Base-by-base conservation (phyloP, 371 early-diverging fungal species). In the Zychaea mexicana region DNA sequence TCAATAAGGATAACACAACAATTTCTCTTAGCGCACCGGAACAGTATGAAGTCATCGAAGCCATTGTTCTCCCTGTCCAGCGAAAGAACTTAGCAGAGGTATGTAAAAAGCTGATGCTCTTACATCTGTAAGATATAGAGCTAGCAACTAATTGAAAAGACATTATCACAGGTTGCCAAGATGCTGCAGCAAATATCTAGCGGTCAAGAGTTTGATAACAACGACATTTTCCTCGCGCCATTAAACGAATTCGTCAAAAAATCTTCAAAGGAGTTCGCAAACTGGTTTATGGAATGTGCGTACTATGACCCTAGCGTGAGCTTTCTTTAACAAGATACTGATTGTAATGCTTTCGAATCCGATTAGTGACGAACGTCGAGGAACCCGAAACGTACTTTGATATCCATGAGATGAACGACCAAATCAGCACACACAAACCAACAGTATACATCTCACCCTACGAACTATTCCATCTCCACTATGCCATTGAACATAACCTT, bases 71-170 rank as follows among this genome's bases (percentile, higher is more conserved):
- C 57, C 94, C 93, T 1, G 79, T 89, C 59, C 96, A 98, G 77
- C 90, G 98, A 65, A 96, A 95, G 77, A 98, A 98, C 74, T 81
- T 98, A 62, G 96, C 96, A 0, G 97, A 97, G 65, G 83, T 85
- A 62, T n/a, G n/a, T n/a, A n/a, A 70, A n/a, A 7, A 33, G 26
- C n/a, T n/a, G n/a, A n/a, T n/a, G n/a, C n/a, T n/a, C n/a, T n/a
- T n/a, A n/a, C n/a, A n/a, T n/a, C n/a, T n/a, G n/a, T 22, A 52
- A 10, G 27, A 26, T 52, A 15, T 26, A 52, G 19, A 13, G 60
- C 67, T 2, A 31, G 19, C 2, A 17, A 4, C 19, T 32, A 58
- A 39, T 21, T 15, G 10, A n/a, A 38, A 38, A 8, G 15, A n/a
- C n/a, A n/a, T n/a, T n/a, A 17, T 45, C 19, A 33, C 62, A 87